These are phyloP conservation scores for Kuraishia borneana DNA, from an alignment of 805 yeast species.

Conservation along the genomic window DNA sequence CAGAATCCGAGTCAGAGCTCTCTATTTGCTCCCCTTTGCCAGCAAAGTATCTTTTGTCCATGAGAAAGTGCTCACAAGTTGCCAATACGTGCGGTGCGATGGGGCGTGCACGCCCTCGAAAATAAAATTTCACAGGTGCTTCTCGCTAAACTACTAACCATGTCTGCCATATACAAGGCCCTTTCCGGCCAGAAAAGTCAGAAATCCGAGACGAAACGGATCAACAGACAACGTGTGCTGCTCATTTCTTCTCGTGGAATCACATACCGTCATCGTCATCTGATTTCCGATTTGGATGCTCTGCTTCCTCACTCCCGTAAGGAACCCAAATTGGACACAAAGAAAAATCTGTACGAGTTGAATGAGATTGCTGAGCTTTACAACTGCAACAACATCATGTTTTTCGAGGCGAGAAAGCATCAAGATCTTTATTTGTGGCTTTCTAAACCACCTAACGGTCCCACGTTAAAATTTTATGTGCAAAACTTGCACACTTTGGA, in stretches of 20 bases:
- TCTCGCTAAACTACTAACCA: too few relatives aligned
- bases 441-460: constrained; percentile 96
- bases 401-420: constrained; percentile 94
- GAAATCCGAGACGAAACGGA: constrained; percentile 35
- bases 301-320: constrained; percentile 91
- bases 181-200: constrained; percentile 23
- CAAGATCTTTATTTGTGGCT: constrained; percentile 91
- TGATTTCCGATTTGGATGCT: constrained; percentile 68
- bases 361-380: constrained; percentile 95
- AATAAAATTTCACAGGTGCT: too few relatives aligned
- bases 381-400: constrained; percentile 91
- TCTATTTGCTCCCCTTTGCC: neutral
- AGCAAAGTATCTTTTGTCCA: constrained; percentile 1
- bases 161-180: constrained; percentile 70
- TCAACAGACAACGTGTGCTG: constrained; percentile 81
- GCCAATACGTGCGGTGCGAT: constrained; percentile 4
- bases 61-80: constrained; percentile 3
- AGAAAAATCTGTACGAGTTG: constrained; percentile 76
- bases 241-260: constrained; percentile 92
- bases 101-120: neutral
- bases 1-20: constrained; percentile 4
- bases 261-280: constrained; percentile 89
- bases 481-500: constrained; percentile 95
- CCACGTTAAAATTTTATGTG: constrained; percentile 85
- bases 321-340: constrained; percentile 92